These are phyloP conservation scores for Blastocrithidia nonstop DNA, from an alignment of 208 protist genomes.

Conservation along the genomic window DNA sequence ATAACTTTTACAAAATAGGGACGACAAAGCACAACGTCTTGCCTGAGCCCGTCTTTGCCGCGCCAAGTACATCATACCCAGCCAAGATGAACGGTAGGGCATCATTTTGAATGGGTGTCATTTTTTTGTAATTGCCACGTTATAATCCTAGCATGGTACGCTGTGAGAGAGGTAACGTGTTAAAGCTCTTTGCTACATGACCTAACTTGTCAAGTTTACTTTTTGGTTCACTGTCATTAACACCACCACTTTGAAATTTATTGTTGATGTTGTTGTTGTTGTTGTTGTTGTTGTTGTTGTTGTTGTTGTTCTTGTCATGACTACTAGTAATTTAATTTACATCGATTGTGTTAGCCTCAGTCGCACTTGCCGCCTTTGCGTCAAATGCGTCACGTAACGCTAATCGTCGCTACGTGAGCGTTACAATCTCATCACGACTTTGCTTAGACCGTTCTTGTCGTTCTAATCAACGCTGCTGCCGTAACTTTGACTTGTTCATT, in stretches of 20 bases:
- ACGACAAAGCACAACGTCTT: constrained; percentile 98
- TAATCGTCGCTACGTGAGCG: constrained; percentile 14
- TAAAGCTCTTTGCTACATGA: constrained; percentile 71
- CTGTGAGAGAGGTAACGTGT: constrained; percentile 83
- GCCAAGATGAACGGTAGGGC: constrained; percentile 89
- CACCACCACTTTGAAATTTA: no score
- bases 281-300: constrained; percentile 2
- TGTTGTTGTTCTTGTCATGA: background rate
- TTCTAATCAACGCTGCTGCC: constrained; percentile 60
- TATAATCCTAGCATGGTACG: constrained; percentile 84
- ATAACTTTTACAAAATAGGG: constrained; percentile 92
- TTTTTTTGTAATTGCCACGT: constrained; percentile 77
- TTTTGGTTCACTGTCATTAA: no score
- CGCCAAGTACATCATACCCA: constrained; percentile 96
- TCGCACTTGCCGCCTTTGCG: constrained; percentile 16
- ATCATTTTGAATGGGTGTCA: constrained; percentile 95
- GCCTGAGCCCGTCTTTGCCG: constrained; percentile 96
- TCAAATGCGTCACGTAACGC: constrained; percentile 35
- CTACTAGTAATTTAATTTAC: constrained; percentile 16
- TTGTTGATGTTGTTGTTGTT: background rate
- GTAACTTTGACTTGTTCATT: constrained; percentile 21
- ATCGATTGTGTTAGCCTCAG: constrained; percentile 18
- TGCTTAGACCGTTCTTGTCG: constrained; percentile 66
- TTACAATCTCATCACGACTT: constrained; percentile 50
- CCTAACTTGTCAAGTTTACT: no score